Evolutionary conservation across 1,284 basidiomycete genomes (phyloP).

Genomic region (Stygiomarasmius scandens): DNA sequence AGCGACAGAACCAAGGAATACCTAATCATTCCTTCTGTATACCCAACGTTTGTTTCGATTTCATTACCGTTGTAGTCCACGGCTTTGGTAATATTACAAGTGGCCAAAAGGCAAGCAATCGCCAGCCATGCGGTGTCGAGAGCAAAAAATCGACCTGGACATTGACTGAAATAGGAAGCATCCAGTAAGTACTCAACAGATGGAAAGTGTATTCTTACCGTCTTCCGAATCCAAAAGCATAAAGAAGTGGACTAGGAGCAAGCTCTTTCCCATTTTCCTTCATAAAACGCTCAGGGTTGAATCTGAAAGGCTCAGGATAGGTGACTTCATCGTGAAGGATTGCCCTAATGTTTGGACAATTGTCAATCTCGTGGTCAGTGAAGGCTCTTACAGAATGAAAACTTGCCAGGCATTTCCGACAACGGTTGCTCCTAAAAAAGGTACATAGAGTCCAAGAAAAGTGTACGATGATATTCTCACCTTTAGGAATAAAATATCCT

Average conservation of each 20-base stretch:
- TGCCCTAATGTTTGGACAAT: slow-evolving; percentile 16
- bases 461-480: slow-evolving; percentile 8
- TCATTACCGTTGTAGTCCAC: background rate
- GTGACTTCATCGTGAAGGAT: slow-evolving; percentile 19
- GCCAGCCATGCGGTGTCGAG: slow-evolving; percentile 2
- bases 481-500: slow-evolving; percentile 28
- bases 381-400: background rate
- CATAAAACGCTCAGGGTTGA: slow-evolving; percentile 24
- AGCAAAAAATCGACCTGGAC: background rate
- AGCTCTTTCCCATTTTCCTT: slow-evolving; percentile 5
- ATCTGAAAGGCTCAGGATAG: slow-evolving; percentile 17
- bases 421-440: no score
- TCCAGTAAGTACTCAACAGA: no score
- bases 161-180: no score
- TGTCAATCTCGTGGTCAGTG: no score
- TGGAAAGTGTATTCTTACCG: background rate
- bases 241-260: background rate
- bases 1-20: no score
- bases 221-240: slow-evolving; percentile 7
- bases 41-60: slow-evolving; percentile 1
- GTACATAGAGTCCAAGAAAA: no score
- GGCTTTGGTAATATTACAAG: background rate
- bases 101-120: slow-evolving; percentile 1
- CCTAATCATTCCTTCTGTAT: no score
- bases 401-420: no score